Evolutionary conservation across 352 stramenopile genomes (phyloP).

Genomic region (Globisporangium mamillatum): DNA sequence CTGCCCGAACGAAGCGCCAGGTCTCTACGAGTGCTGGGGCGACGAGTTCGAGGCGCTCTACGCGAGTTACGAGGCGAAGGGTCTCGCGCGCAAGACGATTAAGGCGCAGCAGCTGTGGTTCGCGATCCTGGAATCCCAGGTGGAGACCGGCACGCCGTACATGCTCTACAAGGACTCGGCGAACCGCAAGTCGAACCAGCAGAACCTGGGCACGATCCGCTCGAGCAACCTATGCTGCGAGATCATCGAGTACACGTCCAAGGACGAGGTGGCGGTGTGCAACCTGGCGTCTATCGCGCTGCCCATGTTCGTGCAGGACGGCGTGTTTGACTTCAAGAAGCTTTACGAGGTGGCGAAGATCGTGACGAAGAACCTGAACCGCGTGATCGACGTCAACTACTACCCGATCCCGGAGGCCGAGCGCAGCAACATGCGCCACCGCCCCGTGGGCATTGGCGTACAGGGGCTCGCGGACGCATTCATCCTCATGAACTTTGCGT

Average conservation of each 20-base stretch:
- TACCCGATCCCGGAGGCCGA: constrained; percentile 93
- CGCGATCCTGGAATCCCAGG: constrained; percentile 97
- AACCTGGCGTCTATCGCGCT: constrained; percentile 98
- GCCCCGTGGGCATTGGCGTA: constrained; percentile 98
- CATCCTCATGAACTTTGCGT: constrained; percentile 96
- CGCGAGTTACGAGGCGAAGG: constrained; percentile 94
- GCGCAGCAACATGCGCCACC: constrained; percentile 96
- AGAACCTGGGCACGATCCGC: constrained; percentile 99
- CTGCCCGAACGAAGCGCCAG: constrained; percentile 97
- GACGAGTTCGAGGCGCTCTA: constrained; percentile 96
- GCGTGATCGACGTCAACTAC: constrained; percentile 99
- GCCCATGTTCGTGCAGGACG: constrained; percentile 91
- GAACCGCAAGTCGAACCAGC: constrained; percentile 99
- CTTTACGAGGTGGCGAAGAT: constrained; percentile 96
- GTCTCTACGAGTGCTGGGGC: constrained; percentile 92
- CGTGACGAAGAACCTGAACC: constrained; percentile 97
- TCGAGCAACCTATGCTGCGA: constrained; percentile 99
- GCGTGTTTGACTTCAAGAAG: constrained; percentile 95
- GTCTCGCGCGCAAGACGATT: constrained; percentile 94
- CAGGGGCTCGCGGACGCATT: constrained; percentile 98
- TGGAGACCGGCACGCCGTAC: constrained; percentile 99
- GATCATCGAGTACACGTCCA: constrained; percentile 98
- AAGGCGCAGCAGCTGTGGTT: constrained; percentile 99
- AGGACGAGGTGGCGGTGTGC: constrained; percentile 98
- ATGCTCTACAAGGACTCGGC: constrained; percentile 99